phyloP scores from a whole-genome alignment of 495 filamentous ascomycete genomes.

The Xylaria castorea region DNA sequence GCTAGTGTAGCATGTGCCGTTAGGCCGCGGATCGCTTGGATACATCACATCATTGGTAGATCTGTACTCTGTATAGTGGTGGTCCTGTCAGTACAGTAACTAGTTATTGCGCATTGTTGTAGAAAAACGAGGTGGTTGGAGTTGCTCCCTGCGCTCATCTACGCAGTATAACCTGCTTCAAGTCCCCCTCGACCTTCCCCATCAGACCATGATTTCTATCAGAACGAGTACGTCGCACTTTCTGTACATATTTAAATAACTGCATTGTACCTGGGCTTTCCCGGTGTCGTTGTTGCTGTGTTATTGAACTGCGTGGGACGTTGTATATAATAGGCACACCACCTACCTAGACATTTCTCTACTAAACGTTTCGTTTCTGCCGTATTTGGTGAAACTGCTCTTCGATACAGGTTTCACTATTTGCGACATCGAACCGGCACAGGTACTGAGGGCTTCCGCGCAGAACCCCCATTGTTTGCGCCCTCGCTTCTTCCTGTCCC shows the following conservation, averaged over 20 bases:
- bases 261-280: neutral
- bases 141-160: neutral
- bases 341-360: neutral
- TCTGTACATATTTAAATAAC: slow-evolving; percentile 14
- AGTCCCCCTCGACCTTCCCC: neutral
- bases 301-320: neutral
- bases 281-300: neutral
- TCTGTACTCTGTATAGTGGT: slow-evolving; percentile 36
- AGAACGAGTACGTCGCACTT: neutral
- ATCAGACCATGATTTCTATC: neutral
- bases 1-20: neutral
- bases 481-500: neutral
- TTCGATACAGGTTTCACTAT: neutral
- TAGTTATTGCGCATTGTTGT: neutral
- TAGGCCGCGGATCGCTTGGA: slow-evolving; percentile 1
- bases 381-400: neutral
- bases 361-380: neutral
- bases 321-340: neutral
- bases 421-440: neutral
- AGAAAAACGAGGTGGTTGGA: slow-evolving; percentile 11
- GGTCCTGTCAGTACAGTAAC: neutral
- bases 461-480: neutral
- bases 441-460: neutral
- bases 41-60: slow-evolving; percentile 17
- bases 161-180: slow-evolving; percentile 13